Evolutionary conservation across 257 asterid genomes (phyloP).

Genomic region (Petunia secreta): DNA sequence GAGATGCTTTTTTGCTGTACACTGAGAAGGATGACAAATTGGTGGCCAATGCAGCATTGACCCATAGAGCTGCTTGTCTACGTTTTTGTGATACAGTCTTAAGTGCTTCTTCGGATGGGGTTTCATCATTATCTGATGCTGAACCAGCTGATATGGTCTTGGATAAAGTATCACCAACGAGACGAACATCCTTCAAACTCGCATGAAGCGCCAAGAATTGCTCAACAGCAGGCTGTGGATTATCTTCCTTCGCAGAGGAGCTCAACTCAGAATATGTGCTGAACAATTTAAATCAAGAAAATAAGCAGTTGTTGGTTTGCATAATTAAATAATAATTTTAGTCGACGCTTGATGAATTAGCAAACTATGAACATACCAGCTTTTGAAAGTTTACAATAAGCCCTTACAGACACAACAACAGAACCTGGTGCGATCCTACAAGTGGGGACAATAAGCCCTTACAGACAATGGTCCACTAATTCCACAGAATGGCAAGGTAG

Average conservation of each 20-base stretch:
- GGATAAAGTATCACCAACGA: slow-evolving; percentile 72
- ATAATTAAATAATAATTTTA: background rate
- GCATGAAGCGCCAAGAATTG: slow-evolving; percentile 76
- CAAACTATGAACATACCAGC: background rate
- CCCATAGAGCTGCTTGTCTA: slow-evolving; percentile 88
- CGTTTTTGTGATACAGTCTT: slow-evolving; percentile 60
- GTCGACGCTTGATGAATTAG: background rate
- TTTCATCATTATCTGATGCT: slow-evolving; percentile 60
- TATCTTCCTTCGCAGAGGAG: slow-evolving; percentile 78
- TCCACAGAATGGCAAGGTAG: background rate
- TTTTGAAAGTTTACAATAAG: background rate
- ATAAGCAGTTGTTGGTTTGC: slow-evolving; percentile 1
- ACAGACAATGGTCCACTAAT: background rate
- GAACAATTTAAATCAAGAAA: slow-evolving; percentile 32
- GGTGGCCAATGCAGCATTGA: slow-evolving; percentile 81
- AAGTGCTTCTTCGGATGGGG: slow-evolving; percentile 62
- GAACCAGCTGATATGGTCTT: slow-evolving; percentile 50
- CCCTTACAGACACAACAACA: background rate
- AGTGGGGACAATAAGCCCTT: background rate
- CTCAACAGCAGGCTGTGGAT: slow-evolving; percentile 93
- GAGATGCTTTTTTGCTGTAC: slow-evolving; percentile 58
- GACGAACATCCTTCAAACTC: slow-evolving; percentile 66
- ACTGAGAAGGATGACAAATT: slow-evolving; percentile 70
- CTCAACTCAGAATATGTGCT: slow-evolving; percentile 87
- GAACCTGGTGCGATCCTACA: too few relatives aligned